Conservation (phyloP, 2,329 filamentous ascomycete genomes). For the Aspergillus caelatus region DNA sequence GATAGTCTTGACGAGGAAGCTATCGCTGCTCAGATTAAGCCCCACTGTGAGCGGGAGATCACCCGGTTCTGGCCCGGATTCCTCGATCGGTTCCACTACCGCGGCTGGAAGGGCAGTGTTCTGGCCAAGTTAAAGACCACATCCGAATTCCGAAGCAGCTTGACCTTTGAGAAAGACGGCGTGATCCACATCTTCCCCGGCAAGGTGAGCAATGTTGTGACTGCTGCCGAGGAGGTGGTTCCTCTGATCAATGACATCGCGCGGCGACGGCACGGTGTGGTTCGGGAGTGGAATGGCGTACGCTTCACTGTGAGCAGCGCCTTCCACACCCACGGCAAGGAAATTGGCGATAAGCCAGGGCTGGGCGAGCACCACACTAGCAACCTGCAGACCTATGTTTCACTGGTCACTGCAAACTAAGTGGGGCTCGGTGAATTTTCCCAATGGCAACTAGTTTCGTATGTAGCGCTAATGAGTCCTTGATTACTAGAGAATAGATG, state of each 20-base stretch:
- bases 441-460: not conserved
- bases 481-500: not conserved
- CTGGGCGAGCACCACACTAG: constrained; percentile 1
- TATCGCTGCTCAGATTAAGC: constrained; percentile 3
- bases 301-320: not conserved
- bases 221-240: constrained; percentile 3
- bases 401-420: not conserved
- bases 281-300: not conserved
- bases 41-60: constrained; percentile 8
- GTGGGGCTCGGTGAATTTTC: not conserved
- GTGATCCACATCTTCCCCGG: constrained; percentile 12
- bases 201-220: constrained; percentile 10
- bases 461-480: not conserved
- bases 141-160: constrained; percentile 9
- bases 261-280: not conserved
- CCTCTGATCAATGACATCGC: constrained; percentile 3
- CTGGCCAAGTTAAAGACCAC: constrained; percentile 10
- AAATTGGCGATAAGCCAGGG: not conserved
- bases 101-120: constrained; percentile 11
- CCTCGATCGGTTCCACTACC: constrained; percentile 2
- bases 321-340: not conserved
- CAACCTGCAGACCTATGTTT: constrained; percentile 1
- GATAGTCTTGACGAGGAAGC: not conserved
- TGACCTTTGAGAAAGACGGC: constrained; percentile 5
- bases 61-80: constrained; percentile 11